phyloP scores from a whole-genome alignment of 1,284 basidiomycete genomes.

The Trametes sp. region DNA sequence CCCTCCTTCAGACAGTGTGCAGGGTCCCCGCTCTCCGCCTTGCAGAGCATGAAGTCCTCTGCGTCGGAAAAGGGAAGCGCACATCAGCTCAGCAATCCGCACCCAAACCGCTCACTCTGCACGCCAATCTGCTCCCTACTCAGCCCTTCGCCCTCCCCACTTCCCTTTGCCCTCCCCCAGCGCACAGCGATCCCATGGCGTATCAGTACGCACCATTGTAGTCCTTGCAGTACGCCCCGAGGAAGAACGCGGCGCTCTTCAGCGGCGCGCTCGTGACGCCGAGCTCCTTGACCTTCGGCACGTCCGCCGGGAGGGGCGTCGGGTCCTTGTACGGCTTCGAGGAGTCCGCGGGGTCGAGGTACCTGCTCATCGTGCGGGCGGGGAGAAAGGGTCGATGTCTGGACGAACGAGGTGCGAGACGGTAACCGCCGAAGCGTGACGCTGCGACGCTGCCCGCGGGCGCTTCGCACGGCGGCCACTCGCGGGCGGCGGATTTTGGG shows the following conservation, averaged over 20 bases:
- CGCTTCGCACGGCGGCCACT: conserved; percentile 14
- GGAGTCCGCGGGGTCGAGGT: conserved; percentile 51
- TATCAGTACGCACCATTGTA: conserved; percentile 94
- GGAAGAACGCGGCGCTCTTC: conserved; percentile 97
- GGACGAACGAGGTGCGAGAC: conserved; percentile 28
- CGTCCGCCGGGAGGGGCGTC: conserved; percentile 73
- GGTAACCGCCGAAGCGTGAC: conserved; percentile 33
- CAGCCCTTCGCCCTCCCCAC: not conserved
- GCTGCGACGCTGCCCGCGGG: conserved; percentile 24
- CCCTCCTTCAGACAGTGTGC: conserved; percentile 97
- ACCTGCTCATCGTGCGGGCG: conserved; percentile 58
- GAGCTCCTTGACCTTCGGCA: conserved; percentile 91
- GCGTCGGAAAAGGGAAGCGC: conserved; percentile 10
- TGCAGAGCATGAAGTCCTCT: conserved; percentile 99
- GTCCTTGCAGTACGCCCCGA: conserved; percentile 95
- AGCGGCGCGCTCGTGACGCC: conserved; percentile 93
- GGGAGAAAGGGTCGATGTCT: conserved; percentile 9
- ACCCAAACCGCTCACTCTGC: not conserved
- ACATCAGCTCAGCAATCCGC: conserved; percentile 13
- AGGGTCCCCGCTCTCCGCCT: conserved; percentile 89
- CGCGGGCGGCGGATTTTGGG: conserved; percentile 10
- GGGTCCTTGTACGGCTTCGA: conserved; percentile 67
- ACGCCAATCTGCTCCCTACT: not conserved
- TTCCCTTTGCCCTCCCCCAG: too few relatives aligned
- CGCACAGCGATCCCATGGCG: too few relatives aligned